Evolutionary conservation across 73 alveolate genomes (phyloP), one percentile per base, ranked within the genome.

Genomic region (Uronychia setigera): DNA sequence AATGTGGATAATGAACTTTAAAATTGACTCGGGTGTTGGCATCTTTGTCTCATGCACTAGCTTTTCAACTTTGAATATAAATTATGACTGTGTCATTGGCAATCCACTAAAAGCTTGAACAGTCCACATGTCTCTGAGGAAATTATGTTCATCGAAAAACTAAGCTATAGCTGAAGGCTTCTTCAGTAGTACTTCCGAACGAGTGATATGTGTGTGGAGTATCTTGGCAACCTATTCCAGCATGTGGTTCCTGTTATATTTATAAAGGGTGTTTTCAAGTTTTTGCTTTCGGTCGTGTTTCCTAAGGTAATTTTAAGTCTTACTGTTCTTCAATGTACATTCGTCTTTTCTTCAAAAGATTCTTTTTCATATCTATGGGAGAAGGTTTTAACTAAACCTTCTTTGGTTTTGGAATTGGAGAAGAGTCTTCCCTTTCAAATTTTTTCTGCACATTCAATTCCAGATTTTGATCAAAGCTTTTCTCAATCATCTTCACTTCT

Each of bases 31-130:
- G 14, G 67, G 79, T 31, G 90, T 59, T n/a, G 90, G 81, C 0
- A 81, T 85, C 80, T 85, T 75, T 13, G 26, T 80, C 26, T 58
- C 85, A 33, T 83, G 35, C 34, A 29, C 84, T 1, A 89, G 35
- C 60, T 80, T 78, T 57, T 90, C 93, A 27, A 85, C 74, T 1
- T 46, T 60, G 75, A 85, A 90, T 0, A 90, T 32, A 33, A 85
- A 90, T 76, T 34, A 29, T 25, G 95, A 92, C 90, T 79, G 82
- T 0, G 90, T 85, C 28, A 82, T 74, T 33, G 84, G 19, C 88
- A 34, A 90, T 5, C 95, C 95, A 80, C 87, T 83, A 33, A 88
- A 76, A 1, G 91, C 33, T 79, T 80, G 84, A 26, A 90, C 83
- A 28, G 30, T 28, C 95, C 95, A 90, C 67, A 59, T 86, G 28